Evolutionary conservation across 1,139 yeast species (phyloP).

Genomic region (Candida frijolesensis): DNA sequence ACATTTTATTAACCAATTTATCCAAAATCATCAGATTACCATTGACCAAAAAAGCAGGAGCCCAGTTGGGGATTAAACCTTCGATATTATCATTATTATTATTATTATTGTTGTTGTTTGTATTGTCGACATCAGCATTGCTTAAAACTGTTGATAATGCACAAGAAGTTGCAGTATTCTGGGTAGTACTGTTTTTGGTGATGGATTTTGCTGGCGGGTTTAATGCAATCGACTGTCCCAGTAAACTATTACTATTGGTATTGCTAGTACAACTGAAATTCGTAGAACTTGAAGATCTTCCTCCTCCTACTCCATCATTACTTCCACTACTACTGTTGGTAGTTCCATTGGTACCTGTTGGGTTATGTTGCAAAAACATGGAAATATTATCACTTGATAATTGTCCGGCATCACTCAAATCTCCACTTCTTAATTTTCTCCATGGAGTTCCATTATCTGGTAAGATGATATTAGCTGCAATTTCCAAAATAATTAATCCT

Average conservation of each 20-base stretch:
- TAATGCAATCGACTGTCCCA: constrained; percentile 10
- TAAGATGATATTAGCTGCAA: constrained; percentile 91
- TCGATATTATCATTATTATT: constrained; percentile 18
- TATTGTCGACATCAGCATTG: background rate
- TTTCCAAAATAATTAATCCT: constrained; percentile 89
- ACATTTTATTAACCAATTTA: constrained; percentile 82
- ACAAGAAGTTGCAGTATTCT: background rate
- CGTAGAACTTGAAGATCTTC: constrained; percentile 7
- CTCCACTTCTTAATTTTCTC: constrained; percentile 96
- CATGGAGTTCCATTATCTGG: constrained; percentile 98
- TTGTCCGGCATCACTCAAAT: constrained; percentile 91
- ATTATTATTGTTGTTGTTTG: background rate
- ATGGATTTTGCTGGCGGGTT: constrained; percentile 11
- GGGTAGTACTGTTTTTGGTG: background rate
- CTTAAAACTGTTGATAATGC: background rate
- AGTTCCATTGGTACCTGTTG: constrained; percentile 8
- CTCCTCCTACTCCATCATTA: constrained; percentile 4
- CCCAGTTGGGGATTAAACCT: constrained; percentile 67
- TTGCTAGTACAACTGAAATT: constrained; percentile 5
- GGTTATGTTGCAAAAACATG: constrained; percentile 44
- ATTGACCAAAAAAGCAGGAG: constrained; percentile 79
- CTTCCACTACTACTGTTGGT: constrained; percentile 8
- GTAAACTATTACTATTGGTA: constrained; percentile 3
- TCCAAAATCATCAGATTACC: constrained; percentile 73
- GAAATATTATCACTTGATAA: constrained; percentile 60